Base-by-base conservation (phyloP, 495 filamentous ascomycete genomes). In the Aspergillus coremiiformis region DNA sequence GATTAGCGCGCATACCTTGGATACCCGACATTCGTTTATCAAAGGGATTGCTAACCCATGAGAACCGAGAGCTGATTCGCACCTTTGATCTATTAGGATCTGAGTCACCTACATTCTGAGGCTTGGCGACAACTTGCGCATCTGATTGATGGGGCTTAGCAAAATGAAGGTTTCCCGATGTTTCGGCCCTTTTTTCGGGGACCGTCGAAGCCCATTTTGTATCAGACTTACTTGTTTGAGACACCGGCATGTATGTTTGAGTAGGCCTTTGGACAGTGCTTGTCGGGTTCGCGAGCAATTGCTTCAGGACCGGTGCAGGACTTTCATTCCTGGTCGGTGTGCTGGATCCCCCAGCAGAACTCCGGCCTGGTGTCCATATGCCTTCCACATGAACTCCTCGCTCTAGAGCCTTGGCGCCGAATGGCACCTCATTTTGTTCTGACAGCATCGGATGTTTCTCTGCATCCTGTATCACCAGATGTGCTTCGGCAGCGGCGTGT, bases 361-460 rank as follows among this genome's bases (percentile, higher is more conserved):
- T 24, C 3, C 41, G 43, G 17, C 52, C 52, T 24, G 88, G 92
- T 21, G 90, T 85, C 83, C 89, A 95, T 45, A 96, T 90, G 5
- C 90, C 93, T 54, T 94, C 87, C 11, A 94, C 80, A 59, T 89
- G 81, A 20, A 95, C 75, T 11, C 90, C 91, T 55, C 79, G 87
- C 62, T 98, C 86, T 24, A 98, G 78, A 14, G 92, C 91, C 59
- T 86, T 83, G 26, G 95, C 83, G 21, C 93, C 93, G 60, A 96
- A 98, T 3, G 89, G 91, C 42, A 95, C 79, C 12, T 88, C 83
- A 48, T 81, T 75, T 21, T 59, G 59, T 62, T 66, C 64, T 63
- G 71, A 60, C 68, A 63, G 46, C 56, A 65, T 65, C n/a, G 59
- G 60, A 24, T 59, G 53, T 29, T 56, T 32, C 47, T 68, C 65